Evolutionary conservation across 1,139 yeast genomes (phyloP), one percentile per base, ranked within the genome.

Genomic region (Yamadazyma songkhlaensis): DNA sequence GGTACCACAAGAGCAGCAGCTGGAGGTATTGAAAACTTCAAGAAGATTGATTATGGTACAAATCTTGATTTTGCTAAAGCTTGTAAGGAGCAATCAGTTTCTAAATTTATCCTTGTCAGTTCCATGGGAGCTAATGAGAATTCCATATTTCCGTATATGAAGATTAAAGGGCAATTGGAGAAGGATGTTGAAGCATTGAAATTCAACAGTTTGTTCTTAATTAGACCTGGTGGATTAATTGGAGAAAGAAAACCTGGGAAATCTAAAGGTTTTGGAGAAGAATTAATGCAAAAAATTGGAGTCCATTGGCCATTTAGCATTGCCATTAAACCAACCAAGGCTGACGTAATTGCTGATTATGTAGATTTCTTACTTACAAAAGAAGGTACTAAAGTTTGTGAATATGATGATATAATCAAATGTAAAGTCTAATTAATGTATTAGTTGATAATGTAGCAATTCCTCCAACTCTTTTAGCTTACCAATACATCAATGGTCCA

Each of bases 1-100:
- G 95, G 89, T n/a, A 84, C 95, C 11, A 86, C 95, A 1, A 68
- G 74, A 37, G 81, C 75, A 1, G 69, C 62, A 12, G 95, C 89
- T 3, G 67, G 81, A 1, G 64, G 79, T 3, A 38, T 44, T 10
- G 84, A 74, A 21, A 72, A 77, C 15, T 89, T 85, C 59, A 69
- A 71, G 45, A 67, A 69, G 46, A 79, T 86, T 44, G 96, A 87
- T 51, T 75, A 80, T 49, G 94, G 84, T 34, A 62, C 80, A 46
- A 86, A 84, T 52, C 59, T 74, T 30, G 76, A 67, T 24, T 60
- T 81, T 29, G 92, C 94, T 5, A 72, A 77, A 50, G 81, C 81
- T 6, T 95, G 95, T 0, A 81, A 77, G 53, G 77, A 65, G 4
- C 72, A 74, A 2, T 90, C 90, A 0, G 77, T 77, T 44, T 68